Base-by-base conservation (phyloP, 1,284 basidiomycete species). In the Tremellales sp. region DNA sequence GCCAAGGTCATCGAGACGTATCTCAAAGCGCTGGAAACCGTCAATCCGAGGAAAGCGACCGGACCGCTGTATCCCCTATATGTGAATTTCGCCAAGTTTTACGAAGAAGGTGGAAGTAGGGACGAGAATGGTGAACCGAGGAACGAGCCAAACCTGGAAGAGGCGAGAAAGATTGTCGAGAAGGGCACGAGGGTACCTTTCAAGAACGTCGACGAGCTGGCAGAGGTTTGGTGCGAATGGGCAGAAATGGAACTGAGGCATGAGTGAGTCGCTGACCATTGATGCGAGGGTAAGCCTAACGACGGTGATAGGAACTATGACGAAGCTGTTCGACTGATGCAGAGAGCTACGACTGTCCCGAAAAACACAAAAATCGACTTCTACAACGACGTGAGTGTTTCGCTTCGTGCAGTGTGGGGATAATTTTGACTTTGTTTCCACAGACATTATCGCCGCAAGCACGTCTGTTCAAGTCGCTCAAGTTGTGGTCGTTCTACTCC, bases 171-270 rank as follows among this genome's bases (percentile, higher is more conserved):
- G 74, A 86, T 98, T 34, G 77, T 97, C 19, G 92, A 97, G 66
- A 91, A 88, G 68, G 93, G 83, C 1, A 85, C 86, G 1, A 90
- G 89, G 58, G 83, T 97, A 35, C 87, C 88, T 57, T 97, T 92
- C 78, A 89, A 86, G 70, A 77, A 82, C n/a, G 93, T 99, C 4
- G 95, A 99, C 68, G 95, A 99, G 65, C 79, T 99, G 26, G 95
- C 95, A 0, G 95, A 98, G 71, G 81, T 97, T 13, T 99, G 95
- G 95, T 95, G 91, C 68, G 92, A 97, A 71, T 98, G 94, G 94
- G 85, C 95, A 8, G 94, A 98, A 74, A 85, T 98, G 86, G 95
- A 99, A 70, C 78, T 98, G 39, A 81, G 95, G 29, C 86, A 94
- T 40, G 92, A 92, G 89, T 91, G 71, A 63, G 87, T 80, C 56